Evolutionary conservation across 768 basidiomycete genomes (phyloP), one percentile per base, ranked within the genome.

Genomic region (Phlebiopsis gigantea): DNA sequence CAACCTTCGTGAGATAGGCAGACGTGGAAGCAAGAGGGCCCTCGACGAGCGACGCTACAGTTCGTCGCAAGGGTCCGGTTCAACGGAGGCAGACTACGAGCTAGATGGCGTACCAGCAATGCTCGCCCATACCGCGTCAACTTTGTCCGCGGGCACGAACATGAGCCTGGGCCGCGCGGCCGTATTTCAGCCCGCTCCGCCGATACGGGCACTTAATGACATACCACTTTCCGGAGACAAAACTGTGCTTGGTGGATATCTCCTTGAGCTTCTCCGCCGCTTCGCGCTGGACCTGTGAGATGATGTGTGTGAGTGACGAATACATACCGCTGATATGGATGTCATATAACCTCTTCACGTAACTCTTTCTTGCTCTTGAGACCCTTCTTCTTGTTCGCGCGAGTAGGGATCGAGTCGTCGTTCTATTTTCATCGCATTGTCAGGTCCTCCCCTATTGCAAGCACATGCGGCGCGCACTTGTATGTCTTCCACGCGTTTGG

Each of bases 341-440:
- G 19, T 10, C 30, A 52, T 19, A 42, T 15, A 4, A 87, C 88
- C 71, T 83, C 72, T 67, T 90, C 88, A 42, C 86, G 79, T 6
- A 85, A 68, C 68, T 90, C 85, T 66, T 88, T 90, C 69, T 90
- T 90, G 62, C 85, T 86, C 69, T 79, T 84, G 0, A 76, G 75
- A 5, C 87, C 87, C 21, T 83, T 82, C 68, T 87, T 89, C 70
- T 88, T 90, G 64, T 73, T 89, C 5, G 82, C 77, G 5, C 85
- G 83, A 4, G 77, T 55, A 5, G 88, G 88, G 29, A 90, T 89
- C 0, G 83, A 76, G 2, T 71, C 67, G 56, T 89, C 84, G 51
- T 84, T 82, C 86, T 89, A 56, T 14, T 55, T 25, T 10, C 22
- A 21, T 22, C 2, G 41, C 22, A 17, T 25, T 48, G 9, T 48